Evolutionary conservation across 83 land plant genomes (phyloP).

Genomic region (Picea abies): DNA sequence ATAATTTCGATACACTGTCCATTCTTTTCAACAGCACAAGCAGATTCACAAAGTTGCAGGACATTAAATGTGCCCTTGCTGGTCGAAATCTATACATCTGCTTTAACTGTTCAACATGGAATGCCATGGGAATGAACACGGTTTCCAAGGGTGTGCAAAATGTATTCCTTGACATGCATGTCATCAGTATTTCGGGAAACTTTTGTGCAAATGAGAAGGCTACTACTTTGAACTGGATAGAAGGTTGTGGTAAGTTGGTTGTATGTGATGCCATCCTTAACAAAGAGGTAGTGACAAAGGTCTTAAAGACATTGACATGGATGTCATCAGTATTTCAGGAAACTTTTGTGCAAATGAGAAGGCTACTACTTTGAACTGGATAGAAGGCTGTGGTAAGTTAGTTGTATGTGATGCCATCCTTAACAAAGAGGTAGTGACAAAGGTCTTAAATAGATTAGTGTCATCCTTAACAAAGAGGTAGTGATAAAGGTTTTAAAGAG

Average conservation of each 20-base stretch:
- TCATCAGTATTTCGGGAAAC: constrained; percentile 86
- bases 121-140: constrained; percentile 99
- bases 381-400: constrained; percentile 89
- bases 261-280: constrained; percentile 74
- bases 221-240: constrained; percentile 91
- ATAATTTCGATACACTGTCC: constrained; percentile 63
- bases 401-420: constrained; percentile 84
- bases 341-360: constrained; percentile 92
- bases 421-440: constrained; percentile 67
- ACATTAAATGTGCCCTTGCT: constrained; percentile 59
- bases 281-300: constrained; percentile 75
- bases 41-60: constrained; percentile 76
- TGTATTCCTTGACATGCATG: constrained; percentile 86
- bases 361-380: constrained; percentile 92
- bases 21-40: constrained; percentile 85
- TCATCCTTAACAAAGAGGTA: constrained; percentile 66
- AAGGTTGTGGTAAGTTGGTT: constrained; percentile 93
- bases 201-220: constrained; percentile 93
- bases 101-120: constrained; percentile 77
- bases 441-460: constrained; percentile 81
- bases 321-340: constrained; percentile 83
- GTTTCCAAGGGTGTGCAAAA: constrained; percentile 23
- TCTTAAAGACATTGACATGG: constrained; percentile 91
- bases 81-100: constrained; percentile 76
- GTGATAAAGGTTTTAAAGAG: constrained; percentile 81